Evolutionary conservation across 495 filamentous ascomycete species (phyloP).

Genomic region (Trypethelium eluteriae): DNA sequence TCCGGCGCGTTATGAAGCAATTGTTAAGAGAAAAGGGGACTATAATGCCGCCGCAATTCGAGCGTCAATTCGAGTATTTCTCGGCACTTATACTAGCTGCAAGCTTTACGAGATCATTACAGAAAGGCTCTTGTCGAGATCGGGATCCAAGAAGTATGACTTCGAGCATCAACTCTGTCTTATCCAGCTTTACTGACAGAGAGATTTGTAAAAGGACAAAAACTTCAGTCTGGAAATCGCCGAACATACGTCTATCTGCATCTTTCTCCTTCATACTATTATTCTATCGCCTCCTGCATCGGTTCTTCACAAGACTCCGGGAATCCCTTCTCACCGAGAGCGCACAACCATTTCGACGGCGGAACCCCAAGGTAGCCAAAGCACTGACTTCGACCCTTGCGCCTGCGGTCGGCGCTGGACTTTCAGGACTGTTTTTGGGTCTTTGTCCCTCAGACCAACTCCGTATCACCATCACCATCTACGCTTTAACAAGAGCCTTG

Average conservation of each 20-base stretch:
- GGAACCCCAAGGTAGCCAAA: conserved; percentile 67
- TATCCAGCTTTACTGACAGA: background rate
- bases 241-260: conserved; percentile 68
- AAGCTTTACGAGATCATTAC: conserved; percentile 60
- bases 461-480: conserved; percentile 71
- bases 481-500: conserved; percentile 64
- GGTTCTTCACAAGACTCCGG: conserved; percentile 78
- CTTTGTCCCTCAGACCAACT: conserved; percentile 71
- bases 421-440: conserved; percentile 74
- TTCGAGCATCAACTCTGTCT: background rate
- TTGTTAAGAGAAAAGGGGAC: conserved; percentile 51
- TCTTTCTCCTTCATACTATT: conserved; percentile 78
- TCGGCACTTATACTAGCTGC: conserved; percentile 59
- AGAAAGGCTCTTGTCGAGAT: conserved; percentile 31
- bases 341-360: conserved; percentile 65
- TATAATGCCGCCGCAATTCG: conserved; percentile 75
- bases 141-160: conserved; percentile 37
- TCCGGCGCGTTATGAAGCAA: conserved; percentile 47
- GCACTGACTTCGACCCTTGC: conserved; percentile 74
- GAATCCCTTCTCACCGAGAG: conserved; percentile 65
- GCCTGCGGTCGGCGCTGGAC: conserved; percentile 76
- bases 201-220: conserved; percentile 29
- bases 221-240: conserved; percentile 54
- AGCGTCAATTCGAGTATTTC: conserved; percentile 66
- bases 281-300: conserved; percentile 79